Percentiles rank a stretch among this genome's conserved stretches.
These are phyloP conservation scores for Debaryomyces coudertii DNA, from an alignment of 1,139 yeast species.

Conservation along the genomic window DNA sequence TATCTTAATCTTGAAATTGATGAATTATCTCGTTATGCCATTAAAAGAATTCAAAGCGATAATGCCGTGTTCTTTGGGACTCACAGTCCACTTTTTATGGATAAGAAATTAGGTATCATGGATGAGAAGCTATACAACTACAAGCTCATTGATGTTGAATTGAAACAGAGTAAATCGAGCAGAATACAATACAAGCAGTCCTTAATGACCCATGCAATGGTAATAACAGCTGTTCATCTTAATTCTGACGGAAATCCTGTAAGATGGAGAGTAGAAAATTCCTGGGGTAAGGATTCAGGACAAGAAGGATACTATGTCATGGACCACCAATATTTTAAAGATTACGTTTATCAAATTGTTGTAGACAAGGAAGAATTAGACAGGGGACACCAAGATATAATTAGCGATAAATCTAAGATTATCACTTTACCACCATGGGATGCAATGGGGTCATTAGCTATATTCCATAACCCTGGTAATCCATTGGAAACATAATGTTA, in stretches of 20 bases:
- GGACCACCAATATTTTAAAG: constrained; percentile 24
- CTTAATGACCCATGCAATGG: constrained; percentile 31
- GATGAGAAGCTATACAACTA: constrained; percentile 21
- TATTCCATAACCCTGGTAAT: constrained; percentile 4
- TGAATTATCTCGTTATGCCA: constrained; percentile 18
- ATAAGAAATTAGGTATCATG: constrained; percentile 23
- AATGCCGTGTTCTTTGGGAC: constrained; percentile 23
- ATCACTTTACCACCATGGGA: constrained; percentile 22
- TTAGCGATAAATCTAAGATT: constrained; percentile 11
- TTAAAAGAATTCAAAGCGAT: constrained; percentile 18
- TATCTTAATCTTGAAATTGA: constrained; percentile 21
- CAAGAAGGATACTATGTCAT: constrained; percentile 23
- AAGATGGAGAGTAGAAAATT: constrained; percentile 23
- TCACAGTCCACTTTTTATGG: constrained; percentile 23
- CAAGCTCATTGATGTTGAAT: constrained; percentile 16
- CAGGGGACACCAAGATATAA: constrained; percentile 14
- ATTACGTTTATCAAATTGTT: constrained; percentile 22
- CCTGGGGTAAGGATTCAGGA: constrained; percentile 23
- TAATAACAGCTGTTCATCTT: constrained; percentile 26
- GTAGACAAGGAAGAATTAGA: constrained; percentile 17
- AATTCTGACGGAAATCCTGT: constrained; percentile 19
- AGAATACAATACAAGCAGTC: constrained; percentile 60
- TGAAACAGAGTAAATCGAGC: constrained; percentile 46
- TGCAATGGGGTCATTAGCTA: constrained; percentile 24
- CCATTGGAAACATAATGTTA: neutral